Evolutionary conservation across 129 eudicot species (phyloP), one percentile per base, ranked within the genome.

Genomic region (Glebionis coronaria): DNA sequence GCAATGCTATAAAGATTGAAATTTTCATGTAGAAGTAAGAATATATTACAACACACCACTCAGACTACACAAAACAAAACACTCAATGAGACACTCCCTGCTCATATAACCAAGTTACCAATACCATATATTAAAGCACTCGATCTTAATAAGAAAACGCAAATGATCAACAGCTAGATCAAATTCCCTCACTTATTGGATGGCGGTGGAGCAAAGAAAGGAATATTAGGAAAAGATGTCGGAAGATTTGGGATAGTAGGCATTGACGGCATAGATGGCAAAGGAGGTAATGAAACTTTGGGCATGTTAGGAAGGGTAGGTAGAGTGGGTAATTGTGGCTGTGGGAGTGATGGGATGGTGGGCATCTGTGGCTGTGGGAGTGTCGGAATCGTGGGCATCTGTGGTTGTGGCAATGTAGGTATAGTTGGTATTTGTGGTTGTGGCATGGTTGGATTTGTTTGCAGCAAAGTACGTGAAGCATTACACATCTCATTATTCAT

Each of bases 171-270:
- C 45, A 29, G 13, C 3, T 5, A 19, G 13, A 61, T 61, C 29
- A 40, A 61, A n/a, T 12, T 14, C 50, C 65, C 15, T 49, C 54
- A 68, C 61, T 72, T 73, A 3, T 47, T 47, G 18, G 54, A 52
- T 7, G 77, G 71, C 42, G 71, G 71, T 54, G 77, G 71, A 12
- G 77, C 77, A 28, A 73, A 54, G 69, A 71, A 73, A 14, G 71
- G 65, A 53, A 73, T 40, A 4, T 44, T 63, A 3, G 77, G 71
- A 63, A 73, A 46, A 63, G 71, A 40, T 73, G 70, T 63, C 52
- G 77, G 77, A 42, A 61, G 4, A 25, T 72, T 72, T 69, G 74
- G 74, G 56, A 70, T 58, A 9, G 61, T 53, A 18, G 58, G 58
- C 28, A 52, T 53, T 53, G 65, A 45, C 27, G 74, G 67, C 66